Evolutionary conservation across 306 rosid genomes (phyloP), one percentile per base, ranked within the genome.

Genomic region (Cucumis melo): DNA sequence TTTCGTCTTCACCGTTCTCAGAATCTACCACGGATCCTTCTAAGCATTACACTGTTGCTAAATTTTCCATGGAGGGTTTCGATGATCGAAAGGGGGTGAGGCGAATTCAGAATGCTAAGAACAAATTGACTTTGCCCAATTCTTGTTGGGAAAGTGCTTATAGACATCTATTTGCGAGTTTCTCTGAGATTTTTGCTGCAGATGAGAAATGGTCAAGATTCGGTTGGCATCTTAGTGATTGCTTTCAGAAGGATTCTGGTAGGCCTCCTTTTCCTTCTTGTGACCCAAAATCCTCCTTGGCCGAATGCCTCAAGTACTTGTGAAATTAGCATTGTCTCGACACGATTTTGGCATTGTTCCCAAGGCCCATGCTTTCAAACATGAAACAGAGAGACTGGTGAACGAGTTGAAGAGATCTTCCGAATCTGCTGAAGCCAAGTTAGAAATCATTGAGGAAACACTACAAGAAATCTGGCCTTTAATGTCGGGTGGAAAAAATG

Each of bases 181-280:
- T 97, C 79, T 84, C 91, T 0, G 91, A 89, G 80, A 87, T 90
- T 57, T 77, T 86, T 67, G 91, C 93, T 0, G 80, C 63, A 6
- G 88, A 88, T 38, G 97, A 89, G 76, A 91, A 86, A 50, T 78
- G 93, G 57, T 87, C 95, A 5, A 89, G 97, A 76, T 82, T 93
- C 8, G 91, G 97, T 50, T 93, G 97, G 97, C 93, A 91, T 83
- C 84, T 93, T 23, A 89, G 96, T 78, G 95, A 89, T 80, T 93
- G 98, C 78, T 93, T 93, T 78, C 98, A 93, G 50, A 88, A 78
- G 73, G 97, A 91, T 74, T 87, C 97, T 24, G 97, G 91, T 0
- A 85, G 96, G 62, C 73, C 75, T n/a, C 78, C 86, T 0, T 88
- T 93, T 54, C 97, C 97, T 17, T 77, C 66, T 9, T 93, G 98